Conservation (phyloP, 257 asterid genomes). For the Solanum medicagineum region DNA sequence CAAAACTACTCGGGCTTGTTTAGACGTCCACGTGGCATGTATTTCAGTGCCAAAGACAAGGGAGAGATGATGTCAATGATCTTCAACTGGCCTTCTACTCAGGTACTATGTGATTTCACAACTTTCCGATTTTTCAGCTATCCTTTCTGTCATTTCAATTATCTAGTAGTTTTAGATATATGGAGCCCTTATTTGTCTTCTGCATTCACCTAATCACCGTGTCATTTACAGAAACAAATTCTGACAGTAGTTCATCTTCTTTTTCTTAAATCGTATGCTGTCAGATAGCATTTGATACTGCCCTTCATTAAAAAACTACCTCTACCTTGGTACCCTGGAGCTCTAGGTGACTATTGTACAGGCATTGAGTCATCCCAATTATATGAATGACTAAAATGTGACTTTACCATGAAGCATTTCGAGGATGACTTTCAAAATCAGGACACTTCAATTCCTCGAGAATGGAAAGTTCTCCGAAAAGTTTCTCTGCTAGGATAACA, state of each 20-base stretch:
- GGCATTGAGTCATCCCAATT: neutral
- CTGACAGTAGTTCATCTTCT: neutral
- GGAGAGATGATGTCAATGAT: conserved; percentile 99
- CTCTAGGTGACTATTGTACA: neutral
- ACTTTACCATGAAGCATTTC: neutral
- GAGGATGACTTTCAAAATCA: neutral
- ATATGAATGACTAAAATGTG: neutral
- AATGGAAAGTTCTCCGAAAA: neutral
- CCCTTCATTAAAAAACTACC: neutral
- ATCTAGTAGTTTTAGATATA: neutral
- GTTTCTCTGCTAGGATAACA: neutral
- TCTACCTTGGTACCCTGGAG: neutral
- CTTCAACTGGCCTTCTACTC: conserved; percentile 85
- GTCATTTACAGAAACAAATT: neutral
- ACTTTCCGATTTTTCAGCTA: neutral
- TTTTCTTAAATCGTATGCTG: neutral
- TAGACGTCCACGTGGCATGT: conserved; percentile 99
- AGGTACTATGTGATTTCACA: conserved; percentile 35
- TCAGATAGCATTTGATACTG: neutral
- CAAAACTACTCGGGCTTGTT: conserved; percentile 97
- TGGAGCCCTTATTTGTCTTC: neutral
- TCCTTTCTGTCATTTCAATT: neutral
- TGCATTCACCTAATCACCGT: neutral
- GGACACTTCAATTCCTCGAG: neutral
- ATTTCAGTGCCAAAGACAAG: conserved; percentile 96